Evolutionary conservation across 192 early-diverging fungal genomes (phyloP).

Genomic region (Coemansia sp.): DNA sequence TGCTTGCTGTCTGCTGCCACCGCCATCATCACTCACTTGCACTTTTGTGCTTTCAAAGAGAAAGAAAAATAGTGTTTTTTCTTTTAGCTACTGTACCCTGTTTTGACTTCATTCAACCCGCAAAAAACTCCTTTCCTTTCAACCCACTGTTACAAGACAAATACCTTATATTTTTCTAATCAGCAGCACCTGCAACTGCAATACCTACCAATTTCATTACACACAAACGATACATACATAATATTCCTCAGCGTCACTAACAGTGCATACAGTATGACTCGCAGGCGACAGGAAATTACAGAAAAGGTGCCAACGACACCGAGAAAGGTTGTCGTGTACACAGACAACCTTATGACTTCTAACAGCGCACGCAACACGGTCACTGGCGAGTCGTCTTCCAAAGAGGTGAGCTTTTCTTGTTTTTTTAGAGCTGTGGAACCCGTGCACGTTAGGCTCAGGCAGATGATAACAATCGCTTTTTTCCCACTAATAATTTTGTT

Average conservation of each 20-base stretch:
- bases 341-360: slow-evolving; percentile 51
- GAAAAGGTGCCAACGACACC: slow-evolving; percentile 48
- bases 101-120: no score
- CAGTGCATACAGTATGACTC: slow-evolving; percentile 20
- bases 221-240: no score
- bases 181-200: no score
- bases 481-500: no score
- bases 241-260: not conserved
- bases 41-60: not conserved
- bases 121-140: no score
- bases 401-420: slow-evolving; percentile 20
- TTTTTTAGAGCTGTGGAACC: not conserved
- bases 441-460: no score
- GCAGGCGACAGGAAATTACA: slow-evolving; percentile 44
- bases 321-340: slow-evolving; percentile 51
- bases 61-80: not conserved
- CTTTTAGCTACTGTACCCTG: not conserved
- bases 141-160: no score
- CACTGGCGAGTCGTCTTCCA: slow-evolving; percentile 23
- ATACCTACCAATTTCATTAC: no score
- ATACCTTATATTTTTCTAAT: no score
- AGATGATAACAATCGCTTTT: no score
- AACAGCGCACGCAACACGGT: slow-evolving; percentile 32
- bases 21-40: no score
- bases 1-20: no score